A percentile compares a stretch with the other conserved stretches of the same genome.
Evolutionary conservation across 2,329 filamentous ascomycete species (phyloP).

Genomic region (Penicillium sp.): DNA sequence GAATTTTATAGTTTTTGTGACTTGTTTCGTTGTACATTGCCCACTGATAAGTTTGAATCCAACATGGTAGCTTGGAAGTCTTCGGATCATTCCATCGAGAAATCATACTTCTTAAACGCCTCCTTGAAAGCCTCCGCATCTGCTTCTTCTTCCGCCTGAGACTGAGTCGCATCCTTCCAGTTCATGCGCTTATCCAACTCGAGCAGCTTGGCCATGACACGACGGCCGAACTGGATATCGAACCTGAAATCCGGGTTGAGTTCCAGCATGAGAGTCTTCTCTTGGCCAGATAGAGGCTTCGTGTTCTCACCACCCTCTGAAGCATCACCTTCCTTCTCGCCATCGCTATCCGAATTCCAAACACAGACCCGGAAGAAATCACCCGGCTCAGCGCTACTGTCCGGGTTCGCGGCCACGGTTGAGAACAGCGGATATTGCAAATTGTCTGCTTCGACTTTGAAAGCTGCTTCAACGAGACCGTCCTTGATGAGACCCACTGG

Average conservation of each 20-base stretch:
- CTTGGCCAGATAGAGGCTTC: constrained; percentile 50
- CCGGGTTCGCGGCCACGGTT: constrained; percentile 40
- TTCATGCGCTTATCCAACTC: constrained; percentile 75
- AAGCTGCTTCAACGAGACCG: constrained; percentile 83
- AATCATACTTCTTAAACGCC: constrained; percentile 86
- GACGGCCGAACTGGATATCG: constrained; percentile 86
- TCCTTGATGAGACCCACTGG: constrained; percentile 68
- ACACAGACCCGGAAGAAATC: constrained; percentile 84
- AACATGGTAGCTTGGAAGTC: too few relatives aligned
- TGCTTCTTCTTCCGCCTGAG: constrained; percentile 73
- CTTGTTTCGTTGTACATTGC: too few relatives aligned
- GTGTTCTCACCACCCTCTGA: background rate
- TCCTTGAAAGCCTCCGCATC: constrained; percentile 80
- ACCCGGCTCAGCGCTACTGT: constrained; percentile 39
- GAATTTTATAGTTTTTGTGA: too few relatives aligned
- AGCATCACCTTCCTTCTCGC: constrained; percentile 1
- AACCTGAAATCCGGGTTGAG: constrained; percentile 75
- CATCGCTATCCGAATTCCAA: constrained; percentile 56
- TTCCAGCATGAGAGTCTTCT: constrained; percentile 74
- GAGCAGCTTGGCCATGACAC: constrained; percentile 85
- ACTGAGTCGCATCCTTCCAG: constrained; percentile 85
- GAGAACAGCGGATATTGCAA: constrained; percentile 61
- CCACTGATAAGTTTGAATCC: too few relatives aligned
- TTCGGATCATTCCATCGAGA: constrained; percentile 62
- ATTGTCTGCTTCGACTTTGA: constrained; percentile 87